Evolutionary conservation across 495 filamentous ascomycete genomes (phyloP), one percentile per base, ranked within the genome.

Genomic region (Penicillium antarcticum): DNA sequence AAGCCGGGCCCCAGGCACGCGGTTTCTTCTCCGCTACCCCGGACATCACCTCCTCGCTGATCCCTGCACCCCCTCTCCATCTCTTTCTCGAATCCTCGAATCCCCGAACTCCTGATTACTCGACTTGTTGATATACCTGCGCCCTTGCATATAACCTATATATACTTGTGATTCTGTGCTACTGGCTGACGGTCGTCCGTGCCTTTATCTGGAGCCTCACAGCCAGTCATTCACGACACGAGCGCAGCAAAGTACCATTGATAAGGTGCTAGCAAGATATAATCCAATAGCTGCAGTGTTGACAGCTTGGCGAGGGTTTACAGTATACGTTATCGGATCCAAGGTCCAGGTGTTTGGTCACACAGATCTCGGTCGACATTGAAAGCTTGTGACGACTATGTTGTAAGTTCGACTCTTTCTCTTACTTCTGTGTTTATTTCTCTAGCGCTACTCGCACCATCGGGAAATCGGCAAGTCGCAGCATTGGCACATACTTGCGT

Each of bases 11-110:
- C 60, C 59, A 62, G 62, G 56, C 59, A 65, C 62, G 53, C 56
- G 53, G 57, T 59, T 56, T 60, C 42, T 45, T 58, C 62, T 65
- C 62, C 62, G 62, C 62, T 61, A 61, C 61, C 61, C 61, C 57
- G 40, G 58, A 61, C 60, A 49, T 53, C 50, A 21, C 29, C 48
- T 26, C 31, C 41, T 61, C 45, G 57, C 57, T 57, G 57, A 58
- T 61, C 54, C 34, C 36, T 40, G 26, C 44, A 18, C 53, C 33
- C 52, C 38, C 33, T 49, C 51, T 47, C 17, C 42, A 32, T 26
- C 41, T 53, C 51, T n/a, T 8, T 14, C 32, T 18, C 24, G 34
- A 11, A 24, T 33, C 33, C 19, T 37, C 13, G 23, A 12, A n/a
- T 33, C 19, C 26, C 31, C 11, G 19, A 8, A 16, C 18, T 16